Conservation (phyloP, 2,329 filamentous ascomycete genomes). For the Sarocladium strictum region DNA sequence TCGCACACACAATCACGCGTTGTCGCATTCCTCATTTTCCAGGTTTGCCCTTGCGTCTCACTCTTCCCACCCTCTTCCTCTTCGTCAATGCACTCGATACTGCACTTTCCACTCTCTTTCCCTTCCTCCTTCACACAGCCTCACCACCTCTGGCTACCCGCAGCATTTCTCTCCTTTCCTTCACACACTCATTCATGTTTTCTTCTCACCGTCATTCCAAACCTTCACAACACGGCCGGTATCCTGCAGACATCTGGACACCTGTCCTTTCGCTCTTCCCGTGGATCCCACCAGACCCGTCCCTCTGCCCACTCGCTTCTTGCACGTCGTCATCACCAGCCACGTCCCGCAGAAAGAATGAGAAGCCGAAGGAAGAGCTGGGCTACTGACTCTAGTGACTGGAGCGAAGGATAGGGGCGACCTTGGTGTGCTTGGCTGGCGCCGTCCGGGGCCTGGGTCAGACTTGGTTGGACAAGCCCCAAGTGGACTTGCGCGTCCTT, state of each 20-base stretch:
- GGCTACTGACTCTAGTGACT: background rate
- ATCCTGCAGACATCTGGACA: too few relatives aligned
- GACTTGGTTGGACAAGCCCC: background rate
- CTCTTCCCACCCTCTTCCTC: background rate
- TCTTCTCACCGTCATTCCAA: background rate
- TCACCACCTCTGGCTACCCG: background rate
- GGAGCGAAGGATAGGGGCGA: background rate
- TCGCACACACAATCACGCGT: background rate
- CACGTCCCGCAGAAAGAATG: conserved; percentile 2
- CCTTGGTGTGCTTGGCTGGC: background rate
- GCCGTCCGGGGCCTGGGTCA: background rate
- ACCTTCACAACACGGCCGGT: background rate
- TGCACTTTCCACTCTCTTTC: background rate
- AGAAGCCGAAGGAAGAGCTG: background rate
- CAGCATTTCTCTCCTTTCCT: background rate
- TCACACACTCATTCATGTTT: background rate
- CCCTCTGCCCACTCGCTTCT: background rate
- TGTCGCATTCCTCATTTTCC: conserved; percentile 7
- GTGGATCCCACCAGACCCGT: background rate
- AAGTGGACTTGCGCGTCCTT: conserved; percentile 1
- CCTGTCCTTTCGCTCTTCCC: background rate
- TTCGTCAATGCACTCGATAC: background rate
- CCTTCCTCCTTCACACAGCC: background rate
- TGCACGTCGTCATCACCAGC: conserved; percentile 2
- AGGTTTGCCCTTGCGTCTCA: conserved; percentile 8